Evolutionary conservation across 257 asterid species (phyloP).

Genomic region (Fraxinus cuspidata): DNA sequence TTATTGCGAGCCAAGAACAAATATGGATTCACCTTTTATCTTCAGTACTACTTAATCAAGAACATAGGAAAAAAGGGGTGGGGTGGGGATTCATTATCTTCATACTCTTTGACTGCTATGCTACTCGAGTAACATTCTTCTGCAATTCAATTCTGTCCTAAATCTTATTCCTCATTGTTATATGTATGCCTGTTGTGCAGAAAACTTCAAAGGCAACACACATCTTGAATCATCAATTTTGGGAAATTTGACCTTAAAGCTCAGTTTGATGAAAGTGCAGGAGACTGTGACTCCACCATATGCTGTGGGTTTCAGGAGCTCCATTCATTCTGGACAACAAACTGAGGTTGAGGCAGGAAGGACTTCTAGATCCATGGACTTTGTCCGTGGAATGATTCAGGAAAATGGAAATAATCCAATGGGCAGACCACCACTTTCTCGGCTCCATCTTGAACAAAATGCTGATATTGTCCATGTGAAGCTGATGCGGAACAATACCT

Average conservation of each 20-base stretch:
- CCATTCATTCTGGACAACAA: conserved; percentile 49
- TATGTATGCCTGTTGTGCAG: conserved; percentile 30
- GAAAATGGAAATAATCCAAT: conserved; percentile 12
- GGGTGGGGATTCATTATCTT: no score
- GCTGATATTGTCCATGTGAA: conserved; percentile 87
- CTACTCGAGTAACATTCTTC: not conserved
- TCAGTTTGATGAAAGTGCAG: conserved; percentile 24
- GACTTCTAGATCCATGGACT: not conserved
- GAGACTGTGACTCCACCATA: conserved; percentile 34
- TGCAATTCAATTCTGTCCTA: not conserved
- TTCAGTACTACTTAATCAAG: not conserved
- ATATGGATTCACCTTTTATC: not conserved
- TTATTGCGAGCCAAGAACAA: not conserved
- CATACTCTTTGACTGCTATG: not conserved
- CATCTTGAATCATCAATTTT: conserved; percentile 23
- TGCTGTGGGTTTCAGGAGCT: conserved; percentile 36
- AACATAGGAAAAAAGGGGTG: no score
- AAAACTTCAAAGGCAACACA: conserved; percentile 24
- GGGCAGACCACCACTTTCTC: conserved; percentile 21
- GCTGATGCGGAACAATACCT: conserved; percentile 80
- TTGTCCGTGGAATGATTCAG: not conserved
- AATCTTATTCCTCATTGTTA: not conserved
- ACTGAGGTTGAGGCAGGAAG: conserved; percentile 38
- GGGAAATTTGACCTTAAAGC: conserved; percentile 37
- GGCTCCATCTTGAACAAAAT: conserved; percentile 52